These are phyloP conservation scores for Suillus fuscotomentosus DNA, from an alignment of 768 basidiomycete genomes.

Conservation along the genomic window DNA sequence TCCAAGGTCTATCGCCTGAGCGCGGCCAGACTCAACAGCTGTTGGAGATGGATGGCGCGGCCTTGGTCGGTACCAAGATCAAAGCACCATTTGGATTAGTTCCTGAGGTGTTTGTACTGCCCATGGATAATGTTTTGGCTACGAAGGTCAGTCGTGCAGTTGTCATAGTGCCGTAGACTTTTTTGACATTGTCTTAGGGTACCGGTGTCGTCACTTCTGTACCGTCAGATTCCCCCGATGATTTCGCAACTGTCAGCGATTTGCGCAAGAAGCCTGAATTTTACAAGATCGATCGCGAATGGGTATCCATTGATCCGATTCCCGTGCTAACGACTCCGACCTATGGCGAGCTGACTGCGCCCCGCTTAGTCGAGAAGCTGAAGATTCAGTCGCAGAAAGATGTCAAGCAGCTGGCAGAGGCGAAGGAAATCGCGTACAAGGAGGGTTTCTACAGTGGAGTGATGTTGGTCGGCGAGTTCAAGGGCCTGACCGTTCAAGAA, in stretches of 20 bases:
- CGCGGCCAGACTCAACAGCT: conserved; percentile 75
- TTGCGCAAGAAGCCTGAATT: conserved; percentile 95
- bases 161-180: not conserved
- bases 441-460: conserved; percentile 96
- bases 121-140: conserved; percentile 98
- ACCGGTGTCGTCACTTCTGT: conserved; percentile 98
- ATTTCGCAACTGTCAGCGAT: conserved; percentile 86
- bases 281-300: conserved; percentile 90
- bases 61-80: conserved; percentile 85
- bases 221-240: conserved; percentile 97
- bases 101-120: conserved; percentile 90
- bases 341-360: conserved; percentile 92
- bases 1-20: conserved; percentile 78
- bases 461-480: conserved; percentile 90
- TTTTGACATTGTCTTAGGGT: conserved; percentile 48
- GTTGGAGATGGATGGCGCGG: conserved; percentile 73
- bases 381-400: conserved; percentile 98
- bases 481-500: conserved; percentile 84
- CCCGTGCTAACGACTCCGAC: conserved; percentile 86
- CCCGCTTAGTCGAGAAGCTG: conserved; percentile 77
- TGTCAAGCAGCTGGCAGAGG: conserved; percentile 87
- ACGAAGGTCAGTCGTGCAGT: conserved; percentile 65
- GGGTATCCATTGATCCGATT: conserved; percentile 82
- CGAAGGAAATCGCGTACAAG: conserved; percentile 97
- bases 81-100: conserved; percentile 81